Percentiles rank a stretch among this genome's conserved stretches.
Conservation (phyloP, 345 rosid genomes). For the Brassica napus region Da-Ae NC_063448.1:48507001-48507500, state of each 20-base stretch:
- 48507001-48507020: not conserved
- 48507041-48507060: not conserved
- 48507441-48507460: not conserved
- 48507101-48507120: constrained; percentile 9
- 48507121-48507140: not conserved
- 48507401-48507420: not conserved
- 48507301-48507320: not conserved
- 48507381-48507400: not conserved
- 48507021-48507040: not conserved
- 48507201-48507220: not conserved
- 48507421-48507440: not conserved
- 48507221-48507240: not conserved
- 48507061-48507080: not conserved
- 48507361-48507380: not conserved
- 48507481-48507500: not conserved
- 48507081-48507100: not conserved
- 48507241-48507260: not conserved
- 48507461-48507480: not conserved
- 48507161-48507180: not conserved
- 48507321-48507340: not conserved
- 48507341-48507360: not conserved
- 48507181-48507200: not conserved
- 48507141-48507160: constrained; percentile 2
- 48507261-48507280: not conserved
- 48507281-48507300: not conserved